These are phyloP conservation scores for Exophiala oligosperma DNA, from an alignment of 2,329 filamentous ascomycete species.

Conservation along the genomic window DNA sequence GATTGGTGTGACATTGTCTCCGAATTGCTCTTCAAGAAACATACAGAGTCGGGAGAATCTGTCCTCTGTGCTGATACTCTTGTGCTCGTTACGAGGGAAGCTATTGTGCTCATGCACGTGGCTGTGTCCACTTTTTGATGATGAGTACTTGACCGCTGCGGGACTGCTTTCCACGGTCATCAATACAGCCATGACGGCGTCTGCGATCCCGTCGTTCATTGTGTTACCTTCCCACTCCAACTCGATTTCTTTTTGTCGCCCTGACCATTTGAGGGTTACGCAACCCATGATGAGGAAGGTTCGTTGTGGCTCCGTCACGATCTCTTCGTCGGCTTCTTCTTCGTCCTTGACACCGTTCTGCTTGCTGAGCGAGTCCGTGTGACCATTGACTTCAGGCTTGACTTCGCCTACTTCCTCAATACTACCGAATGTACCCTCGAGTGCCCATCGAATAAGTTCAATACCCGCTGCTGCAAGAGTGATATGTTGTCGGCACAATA, in stretches of 20 bases:
- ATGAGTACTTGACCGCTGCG: constrained; percentile 73
- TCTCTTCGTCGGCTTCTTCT: constrained; percentile 48
- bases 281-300: constrained; percentile 81
- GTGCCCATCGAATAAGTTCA: constrained; percentile 88
- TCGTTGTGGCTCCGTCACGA: constrained; percentile 37
- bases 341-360: constrained; percentile 37
- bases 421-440: constrained; percentile 90
- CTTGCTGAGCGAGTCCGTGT: constrained; percentile 18
- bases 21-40: constrained; percentile 97
- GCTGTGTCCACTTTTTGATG: constrained; percentile 55
- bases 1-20: constrained; percentile 79
- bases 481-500: constrained; percentile 87
- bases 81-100: constrained; percentile 65
- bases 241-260: constrained; percentile 73
- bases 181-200: constrained; percentile 90
- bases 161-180: constrained; percentile 91
- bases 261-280: constrained; percentile 75
- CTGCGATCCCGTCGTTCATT: constrained; percentile 96
- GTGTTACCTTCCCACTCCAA: constrained; percentile 98
- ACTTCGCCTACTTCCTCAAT: constrained; percentile 58
- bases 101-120: constrained; percentile 36
- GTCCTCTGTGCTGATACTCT: constrained; percentile 69
- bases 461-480: constrained; percentile 84
- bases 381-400: constrained; percentile 20
- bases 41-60: constrained; percentile 83